A percentile compares a stretch with the other conserved stretches of the same genome.
Conservation (phyloP, 441 rosid species). For the Biscutella laevigata region DNA sequence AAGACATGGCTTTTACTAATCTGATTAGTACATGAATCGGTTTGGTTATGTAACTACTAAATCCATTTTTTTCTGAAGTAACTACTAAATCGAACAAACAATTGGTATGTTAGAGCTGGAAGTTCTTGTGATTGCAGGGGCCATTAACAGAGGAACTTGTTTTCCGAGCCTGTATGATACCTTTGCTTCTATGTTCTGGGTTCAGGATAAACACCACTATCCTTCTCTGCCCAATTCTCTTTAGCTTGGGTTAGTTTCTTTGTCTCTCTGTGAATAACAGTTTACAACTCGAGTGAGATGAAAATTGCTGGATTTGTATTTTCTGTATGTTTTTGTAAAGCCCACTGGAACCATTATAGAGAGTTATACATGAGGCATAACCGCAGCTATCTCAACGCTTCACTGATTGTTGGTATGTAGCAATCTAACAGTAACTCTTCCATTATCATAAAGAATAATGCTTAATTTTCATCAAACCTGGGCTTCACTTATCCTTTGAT, state of each 20-base stretch:
- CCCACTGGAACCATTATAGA: slow-evolving; percentile 87
- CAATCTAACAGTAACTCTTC: neutral
- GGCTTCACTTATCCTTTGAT: slow-evolving; percentile 14
- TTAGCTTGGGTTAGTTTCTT: slow-evolving; percentile 72
- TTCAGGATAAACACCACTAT: slow-evolving; percentile 45
- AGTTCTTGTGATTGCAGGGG: slow-evolving; percentile 66
- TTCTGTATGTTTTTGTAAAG: slow-evolving; percentile 33
- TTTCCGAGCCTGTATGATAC: slow-evolving; percentile 80
- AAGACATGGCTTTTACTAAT: neutral
- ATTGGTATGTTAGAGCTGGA: too few species aligned
- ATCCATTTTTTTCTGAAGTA: neutral
- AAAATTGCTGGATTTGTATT: neutral
- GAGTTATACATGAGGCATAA: slow-evolving; percentile 63
- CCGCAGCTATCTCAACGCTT: slow-evolving; percentile 52
- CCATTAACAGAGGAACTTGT: slow-evolving; percentile 91
- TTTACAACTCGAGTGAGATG: neutral
- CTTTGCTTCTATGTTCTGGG: slow-evolving; percentile 87
- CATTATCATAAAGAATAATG: neutral
- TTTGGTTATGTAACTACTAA: neutral
- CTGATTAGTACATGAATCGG: neutral
- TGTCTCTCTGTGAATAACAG: neutral
- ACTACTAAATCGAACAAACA: neutral
- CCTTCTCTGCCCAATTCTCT: slow-evolving; percentile 68
- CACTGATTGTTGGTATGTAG: slow-evolving; percentile 51
- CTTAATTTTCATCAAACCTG: neutral